A percentile compares a stretch with the other conserved stretches of the same genome.
These are phyloP conservation scores for Acmispon strigosus DNA, from an alignment of 306 rosid species.

Conservation along the genomic window DNA sequence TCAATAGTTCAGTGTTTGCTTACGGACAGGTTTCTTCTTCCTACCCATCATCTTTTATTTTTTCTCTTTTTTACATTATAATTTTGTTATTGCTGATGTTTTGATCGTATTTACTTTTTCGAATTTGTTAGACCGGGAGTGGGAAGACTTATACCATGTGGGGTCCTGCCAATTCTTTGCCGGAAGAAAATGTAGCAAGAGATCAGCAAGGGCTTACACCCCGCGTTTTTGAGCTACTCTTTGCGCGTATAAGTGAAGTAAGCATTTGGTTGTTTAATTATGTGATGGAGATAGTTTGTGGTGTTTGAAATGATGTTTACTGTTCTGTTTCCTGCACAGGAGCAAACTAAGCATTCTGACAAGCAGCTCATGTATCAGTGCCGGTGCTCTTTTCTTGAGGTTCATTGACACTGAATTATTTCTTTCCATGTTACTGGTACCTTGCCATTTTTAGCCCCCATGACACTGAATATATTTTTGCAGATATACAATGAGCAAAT, in stretches of 20 bases:
- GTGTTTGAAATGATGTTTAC: constrained; percentile 13
- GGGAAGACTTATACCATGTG: constrained; percentile 99
- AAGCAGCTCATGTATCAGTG: constrained; percentile 85
- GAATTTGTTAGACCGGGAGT: constrained; percentile 73
- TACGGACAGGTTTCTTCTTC: constrained; percentile 75
- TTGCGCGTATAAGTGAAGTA: constrained; percentile 83
- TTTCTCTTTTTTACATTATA: neutral
- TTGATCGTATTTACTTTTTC: neutral
- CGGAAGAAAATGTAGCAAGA: constrained; percentile 46
- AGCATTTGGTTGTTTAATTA: constrained; percentile 10
- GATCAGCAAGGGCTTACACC: constrained; percentile 90
- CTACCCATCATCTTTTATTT: neutral
- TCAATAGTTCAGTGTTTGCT: constrained; percentile 96
- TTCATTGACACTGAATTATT: constrained; percentile 18
- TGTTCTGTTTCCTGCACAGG: constrained; percentile 42
- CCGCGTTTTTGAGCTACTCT: constrained; percentile 79
- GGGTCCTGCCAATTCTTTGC: constrained; percentile 95
- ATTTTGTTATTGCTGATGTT: neutral
- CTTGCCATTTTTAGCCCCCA: constrained; percentile 9
- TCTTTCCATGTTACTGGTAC: constrained; percentile 4
- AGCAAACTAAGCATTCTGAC: constrained; percentile 83
- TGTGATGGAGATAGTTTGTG: neutral
- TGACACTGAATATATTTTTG: constrained; percentile 22
- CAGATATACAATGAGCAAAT: constrained; percentile 99
- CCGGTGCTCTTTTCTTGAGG: constrained; percentile 94